Base-by-base conservation (phyloP, 2,329 filamentous ascomycete genomes). In the Aspergillus unguis region DNA sequence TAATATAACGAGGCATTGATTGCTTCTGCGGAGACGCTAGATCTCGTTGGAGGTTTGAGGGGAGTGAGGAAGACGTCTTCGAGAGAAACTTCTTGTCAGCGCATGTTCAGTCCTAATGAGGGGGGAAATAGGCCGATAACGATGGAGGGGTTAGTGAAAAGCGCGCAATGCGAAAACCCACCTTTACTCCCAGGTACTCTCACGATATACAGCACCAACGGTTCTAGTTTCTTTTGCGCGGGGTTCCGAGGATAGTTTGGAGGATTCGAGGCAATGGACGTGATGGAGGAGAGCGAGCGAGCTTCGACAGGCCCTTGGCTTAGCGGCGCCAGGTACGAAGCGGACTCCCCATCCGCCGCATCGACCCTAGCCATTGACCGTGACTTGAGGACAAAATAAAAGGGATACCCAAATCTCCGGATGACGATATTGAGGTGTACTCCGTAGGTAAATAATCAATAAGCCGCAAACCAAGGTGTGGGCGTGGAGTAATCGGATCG, bases 61-160 rank as follows among this genome's bases (percentile, higher is more conserved):
- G 94, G 89, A 1, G 92, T 95, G 42, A 99, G 83, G 62, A 96
- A 95, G 52, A 96, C 82, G 79, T 96, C 92, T 94, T 48, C 26
- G 57, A 41, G 17, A 53, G 7, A 38, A 38, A 25, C n/a, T 25
- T 23, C 3, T 6, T 38, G 47, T 59, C 42, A 59, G 58, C 48
- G 25, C 32, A 36, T 3, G 26, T 11, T 8, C 31, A 6, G 5
- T 35, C 29, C 10, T 37, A 45, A 9, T 11, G 44, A 31, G 47
- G n/a, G 27, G 35, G 49, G 17, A 37, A 32, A 28, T n/a, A 49
- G 40, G 23, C 37, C 28, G n/a, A 25, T 17, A 41, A 40, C n/a
- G 10, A 36, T 44, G 10, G 38, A 23, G 47, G 47, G 47, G 47
- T 29, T 17, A 36, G 29, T n/a, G 23, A 17, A 32, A 27, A 38